A percentile compares a stretch with the other conserved stretches of the same genome.
These are phyloP conservation scores for Huntiella decipiens DNA, from an alignment of 2,329 filamentous ascomycete species.

Conservation along the genomic window DNA sequence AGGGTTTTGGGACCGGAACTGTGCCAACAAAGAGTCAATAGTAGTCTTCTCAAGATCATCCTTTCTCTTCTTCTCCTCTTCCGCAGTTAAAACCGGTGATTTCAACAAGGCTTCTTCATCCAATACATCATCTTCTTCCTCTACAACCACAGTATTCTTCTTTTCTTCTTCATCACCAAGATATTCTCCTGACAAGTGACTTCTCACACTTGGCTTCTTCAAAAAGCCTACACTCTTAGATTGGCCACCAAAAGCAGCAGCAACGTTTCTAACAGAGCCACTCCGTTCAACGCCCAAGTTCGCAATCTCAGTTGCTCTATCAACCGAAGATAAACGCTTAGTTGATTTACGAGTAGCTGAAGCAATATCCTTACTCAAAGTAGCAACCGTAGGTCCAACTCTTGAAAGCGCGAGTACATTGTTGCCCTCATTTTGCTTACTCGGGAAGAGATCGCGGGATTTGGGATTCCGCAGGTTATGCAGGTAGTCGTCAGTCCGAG, in stretches of 20 bases:
- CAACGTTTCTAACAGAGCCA: conserved; percentile 19
- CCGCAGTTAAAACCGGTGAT: conserved; percentile 3
- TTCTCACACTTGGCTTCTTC: background rate
- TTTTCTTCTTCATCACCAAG: background rate
- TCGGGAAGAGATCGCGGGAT: background rate
- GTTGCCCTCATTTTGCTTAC: background rate
- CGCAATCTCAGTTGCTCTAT: conserved; percentile 12
- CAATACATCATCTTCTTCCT: background rate
- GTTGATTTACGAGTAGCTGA: conserved; percentile 2
- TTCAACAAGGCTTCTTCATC: conserved; percentile 1
- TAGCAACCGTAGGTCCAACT: conserved; percentile 4
- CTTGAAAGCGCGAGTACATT: conserved; percentile 1
- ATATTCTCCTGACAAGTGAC: conserved; percentile 3
- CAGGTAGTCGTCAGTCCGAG: conserved; percentile 4
- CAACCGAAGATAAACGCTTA: conserved; percentile 5
- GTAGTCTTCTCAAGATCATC: conserved; percentile 10
- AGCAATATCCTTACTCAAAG: conserved; percentile 8
- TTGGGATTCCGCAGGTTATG: conserved; percentile 5
- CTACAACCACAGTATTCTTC: background rate
- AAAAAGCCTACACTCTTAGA: background rate
- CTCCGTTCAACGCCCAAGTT: conserved; percentile 15
- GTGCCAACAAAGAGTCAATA: conserved; percentile 8
- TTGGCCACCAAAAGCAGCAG: conserved; percentile 18
- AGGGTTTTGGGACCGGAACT: conserved; percentile 7
- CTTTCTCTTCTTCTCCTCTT: conserved; percentile 11